Evolutionary conservation across 805 yeast species (phyloP).

Genomic region (Ogataea parapolymorpha): DNA sequence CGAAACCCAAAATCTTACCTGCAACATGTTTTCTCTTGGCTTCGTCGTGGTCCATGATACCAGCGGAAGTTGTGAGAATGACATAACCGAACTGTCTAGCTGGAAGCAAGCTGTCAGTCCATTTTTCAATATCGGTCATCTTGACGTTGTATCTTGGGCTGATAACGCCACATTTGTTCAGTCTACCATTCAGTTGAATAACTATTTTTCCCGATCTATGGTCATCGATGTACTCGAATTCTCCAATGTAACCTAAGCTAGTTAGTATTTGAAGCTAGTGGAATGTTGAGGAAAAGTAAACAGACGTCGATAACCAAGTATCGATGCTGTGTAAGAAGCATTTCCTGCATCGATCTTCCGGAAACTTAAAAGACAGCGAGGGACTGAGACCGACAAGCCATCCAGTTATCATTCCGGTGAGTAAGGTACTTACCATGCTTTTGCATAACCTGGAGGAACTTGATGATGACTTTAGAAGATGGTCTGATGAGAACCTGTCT

Average conservation of each 20-base stretch:
- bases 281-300: conserved; percentile 67
- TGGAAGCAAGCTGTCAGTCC: conserved; percentile 98
- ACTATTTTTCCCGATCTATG: conserved; percentile 99
- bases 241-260: conserved; percentile 78
- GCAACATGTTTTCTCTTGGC: conserved; percentile 99
- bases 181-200: conserved; percentile 95
- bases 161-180: conserved; percentile 98
- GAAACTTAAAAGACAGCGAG: conserved; percentile 96
- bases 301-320: conserved; percentile 39
- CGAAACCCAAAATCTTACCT: conserved; percentile 98
- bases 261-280: conserved; percentile 30
- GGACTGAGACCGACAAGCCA: conserved; percentile 83
- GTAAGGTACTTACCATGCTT: conserved; percentile 73
- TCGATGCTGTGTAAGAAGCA: conserved; percentile 66
- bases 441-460: conserved; percentile 96
- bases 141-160: conserved; percentile 98
- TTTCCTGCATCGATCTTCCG: conserved; percentile 64
- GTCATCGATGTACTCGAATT: conserved; percentile 97
- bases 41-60: conserved; percentile 99
- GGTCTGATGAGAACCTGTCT: conserved; percentile 99
- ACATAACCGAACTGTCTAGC: conserved; percentile 99
- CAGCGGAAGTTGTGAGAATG: conserved; percentile 97
- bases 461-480: conserved; percentile 96
- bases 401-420: conserved; percentile 98
- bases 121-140: conserved; percentile 93